Evolutionary conservation across 805 yeast species (phyloP), one percentile per base, ranked within the genome.

Genomic region (Pichia paraexigua): DNA sequence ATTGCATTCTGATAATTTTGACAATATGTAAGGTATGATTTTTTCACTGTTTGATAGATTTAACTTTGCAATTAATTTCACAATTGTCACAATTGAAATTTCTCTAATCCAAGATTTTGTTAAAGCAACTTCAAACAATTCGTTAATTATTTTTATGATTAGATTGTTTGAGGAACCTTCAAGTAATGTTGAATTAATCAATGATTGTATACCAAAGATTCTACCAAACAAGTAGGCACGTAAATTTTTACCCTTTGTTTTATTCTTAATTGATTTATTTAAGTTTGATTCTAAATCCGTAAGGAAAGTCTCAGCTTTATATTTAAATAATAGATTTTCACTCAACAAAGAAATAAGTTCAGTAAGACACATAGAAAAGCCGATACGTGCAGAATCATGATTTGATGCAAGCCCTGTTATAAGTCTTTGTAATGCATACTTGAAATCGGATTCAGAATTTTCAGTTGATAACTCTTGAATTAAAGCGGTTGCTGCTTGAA

Each of bases 91-190:
- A 59, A 87, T 73, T 41, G 88, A 75, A 4, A 95, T 80, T 66
- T 92, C 97, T 54, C 95, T 73, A 42, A 91, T 77, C 97, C 97
- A 91, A 1, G 87, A 78, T 64, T 91, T 92, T 37, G 70, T 57
- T 15, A 71, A 64, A 0, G 95, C 77, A 50, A 91, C 70, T 24
- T 77, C 80, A 5, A 87, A 63, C 39, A 86, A 59, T 30, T 71
- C 63, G 5, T 71, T 67, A 27, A 83, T 76, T 13, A 67, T 63
- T 18, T 61, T 54, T 47, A 73, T 69, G 45, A 74, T 72, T 2
- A 60, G 64, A 1, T 60, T 40, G 2, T 52, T 46, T 2, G 59
- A 58, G 1, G 53, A 39, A 5, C 61, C 55, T 3, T 46, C 41
- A 9, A 79, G 56, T 13, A 78, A 60, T 2, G 74, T 71, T 15